Base-by-base conservation (phyloP, 2,329 filamentous ascomycete genomes). In the Cytospora schulzeri region DNA sequence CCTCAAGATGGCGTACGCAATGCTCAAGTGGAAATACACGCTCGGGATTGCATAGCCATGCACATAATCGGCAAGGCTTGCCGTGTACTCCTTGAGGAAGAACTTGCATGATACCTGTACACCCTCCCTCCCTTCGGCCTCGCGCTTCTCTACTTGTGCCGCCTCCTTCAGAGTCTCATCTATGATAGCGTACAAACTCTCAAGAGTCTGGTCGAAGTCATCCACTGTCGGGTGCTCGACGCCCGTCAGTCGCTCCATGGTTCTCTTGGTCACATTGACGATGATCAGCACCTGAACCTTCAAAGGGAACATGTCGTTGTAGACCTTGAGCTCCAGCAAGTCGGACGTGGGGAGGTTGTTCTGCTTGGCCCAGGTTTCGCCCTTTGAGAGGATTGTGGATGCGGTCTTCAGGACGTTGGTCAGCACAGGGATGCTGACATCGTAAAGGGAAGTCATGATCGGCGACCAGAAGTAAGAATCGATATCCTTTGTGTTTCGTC, bases 1-100 rank as follows among this genome's bases (percentile, higher is more conserved):
- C 56, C 86, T 76, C 70, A 89, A 71, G 57, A 89, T 82, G 2
- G 74, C 78, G 73, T 88, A 89, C 14, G 83, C 81, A 19, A 79
- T 84, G 11, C 76, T 78, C 17, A 83, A 64, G 68, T 89, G 87
- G 68, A 89, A 89, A 73, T 80, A 87, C 69, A 88, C 82, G 70
- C 88, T 88, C 4, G 86, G 84, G 29, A 87, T 71, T 1, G 75
- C 78, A n/a, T 45, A 45, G 17, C 38, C 38, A 19, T 45, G 38
- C 38, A 45, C 38, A 8, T 45, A 45, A 19, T 45, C 17, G 38
- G 9, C 38, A 45, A n/a, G 17, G 38, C 38, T n/a, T n/a, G 38
- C 17, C 19, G 19, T 45, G 15, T 45, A 45, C 2, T 45, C 38
- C 38, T 45, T 45, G 38, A 7, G 7, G 6, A 45, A 45, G 38